These are phyloP conservation scores for Kwoniella dejecticola DNA, from an alignment of 768 basidiomycete genomes.

Conservation along the genomic window DNA sequence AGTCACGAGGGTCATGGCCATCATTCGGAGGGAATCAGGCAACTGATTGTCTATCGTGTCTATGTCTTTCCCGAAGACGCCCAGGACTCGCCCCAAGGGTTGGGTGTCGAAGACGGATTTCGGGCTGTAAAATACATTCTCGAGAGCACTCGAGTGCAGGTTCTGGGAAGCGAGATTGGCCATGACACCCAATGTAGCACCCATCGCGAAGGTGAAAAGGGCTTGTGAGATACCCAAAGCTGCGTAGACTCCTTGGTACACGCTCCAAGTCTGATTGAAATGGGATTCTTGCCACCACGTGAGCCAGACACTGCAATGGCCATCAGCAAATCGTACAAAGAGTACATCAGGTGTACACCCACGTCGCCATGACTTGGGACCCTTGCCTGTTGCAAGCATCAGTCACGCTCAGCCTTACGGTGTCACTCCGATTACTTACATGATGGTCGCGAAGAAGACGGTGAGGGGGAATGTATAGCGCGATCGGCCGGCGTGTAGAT, in stretches of 20 bases:
- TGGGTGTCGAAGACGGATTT: slow-evolving; percentile 44
- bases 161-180: slow-evolving; percentile 66
- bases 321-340: background rate
- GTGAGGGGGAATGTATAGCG: slow-evolving; percentile 62
- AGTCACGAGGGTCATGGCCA: slow-evolving; percentile 66
- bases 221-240: slow-evolving; percentile 65
- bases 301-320: slow-evolving; percentile 60
- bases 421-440: slow-evolving; percentile 59
- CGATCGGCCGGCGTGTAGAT: slow-evolving; percentile 64
- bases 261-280: slow-evolving; percentile 61
- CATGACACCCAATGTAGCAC: slow-evolving; percentile 63
- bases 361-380: slow-evolving; percentile 64
- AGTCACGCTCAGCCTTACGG: background rate
- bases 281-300: slow-evolving; percentile 72
- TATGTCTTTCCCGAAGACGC: slow-evolving; percentile 53
- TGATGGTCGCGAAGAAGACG: slow-evolving; percentile 61
- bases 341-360: slow-evolving; percentile 8
- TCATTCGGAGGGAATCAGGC: slow-evolving; percentile 48
- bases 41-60: slow-evolving; percentile 53
- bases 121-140: slow-evolving; percentile 68
- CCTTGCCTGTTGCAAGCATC: slow-evolving; percentile 28
- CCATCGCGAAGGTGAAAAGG: slow-evolving; percentile 65
- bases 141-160: slow-evolving; percentile 64
- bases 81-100: slow-evolving; percentile 47
- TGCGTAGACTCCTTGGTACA: slow-evolving; percentile 70